phyloP scores from a whole-genome alignment of 768 basidiomycete species.

The Gelatoporia subvermispora region DNA sequence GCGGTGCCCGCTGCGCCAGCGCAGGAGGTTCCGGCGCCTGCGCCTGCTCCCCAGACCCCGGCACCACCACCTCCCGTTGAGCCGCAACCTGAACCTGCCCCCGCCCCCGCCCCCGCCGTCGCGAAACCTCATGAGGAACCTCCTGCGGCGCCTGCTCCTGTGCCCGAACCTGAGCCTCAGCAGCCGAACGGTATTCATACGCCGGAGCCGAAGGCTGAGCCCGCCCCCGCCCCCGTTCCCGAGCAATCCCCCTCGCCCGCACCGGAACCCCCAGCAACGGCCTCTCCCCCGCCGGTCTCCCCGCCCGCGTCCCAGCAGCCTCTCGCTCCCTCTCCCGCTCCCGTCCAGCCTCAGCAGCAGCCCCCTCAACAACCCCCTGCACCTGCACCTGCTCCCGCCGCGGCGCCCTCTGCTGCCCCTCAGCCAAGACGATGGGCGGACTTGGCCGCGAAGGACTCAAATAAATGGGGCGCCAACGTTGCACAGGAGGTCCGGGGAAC shows the following conservation, averaged over 20 bases:
- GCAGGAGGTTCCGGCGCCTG: slow-evolving; percentile 15
- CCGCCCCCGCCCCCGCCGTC: slow-evolving; percentile 39
- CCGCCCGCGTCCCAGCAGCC: slow-evolving; percentile 24
- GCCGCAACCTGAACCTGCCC: slow-evolving; percentile 25
- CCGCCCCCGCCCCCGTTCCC: slow-evolving; percentile 23
- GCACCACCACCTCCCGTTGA: slow-evolving; percentile 34
- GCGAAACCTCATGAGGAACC: slow-evolving; percentile 29
- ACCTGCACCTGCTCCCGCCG: slow-evolving; percentile 28
- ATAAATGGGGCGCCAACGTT: slow-evolving; percentile 82
- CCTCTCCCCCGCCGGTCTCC: slow-evolving; percentile 26
- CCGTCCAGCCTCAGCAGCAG: slow-evolving; percentile 21
- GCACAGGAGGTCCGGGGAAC: slow-evolving; percentile 74
- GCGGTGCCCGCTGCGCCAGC: slow-evolving; percentile 16
- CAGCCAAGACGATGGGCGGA: slow-evolving; percentile 87
- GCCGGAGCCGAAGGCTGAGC: slow-evolving; percentile 27
- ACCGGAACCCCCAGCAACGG: slow-evolving; percentile 22
- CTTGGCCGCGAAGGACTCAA: slow-evolving; percentile 76
- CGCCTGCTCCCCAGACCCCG: slow-evolving; percentile 25
- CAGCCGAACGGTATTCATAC: slow-evolving; percentile 39
- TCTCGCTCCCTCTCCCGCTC: slow-evolving; percentile 28
- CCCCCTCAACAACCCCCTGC: slow-evolving; percentile 24
- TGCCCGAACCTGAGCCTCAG: slow-evolving; percentile 36
- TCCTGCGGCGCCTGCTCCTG: slow-evolving; percentile 33
- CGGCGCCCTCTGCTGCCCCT: slow-evolving; percentile 32
- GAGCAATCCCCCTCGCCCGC: slow-evolving; percentile 27